These are phyloP conservation scores for Botryotinia convoluta DNA, from an alignment of 2,329 filamentous ascomycete genomes.

Conservation along the genomic window DNA sequence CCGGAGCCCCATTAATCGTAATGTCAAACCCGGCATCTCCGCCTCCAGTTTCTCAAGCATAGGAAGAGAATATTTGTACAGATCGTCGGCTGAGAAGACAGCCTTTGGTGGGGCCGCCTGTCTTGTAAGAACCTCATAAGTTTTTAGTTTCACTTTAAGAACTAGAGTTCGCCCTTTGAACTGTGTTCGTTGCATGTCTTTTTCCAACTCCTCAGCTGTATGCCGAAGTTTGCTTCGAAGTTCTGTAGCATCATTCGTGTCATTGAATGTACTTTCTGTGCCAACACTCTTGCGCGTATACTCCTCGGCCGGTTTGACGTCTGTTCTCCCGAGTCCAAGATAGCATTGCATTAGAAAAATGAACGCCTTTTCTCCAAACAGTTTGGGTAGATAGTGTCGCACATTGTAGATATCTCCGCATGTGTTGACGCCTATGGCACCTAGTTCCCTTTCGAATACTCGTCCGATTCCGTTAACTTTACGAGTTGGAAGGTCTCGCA, in stretches of 20 bases:
- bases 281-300: conserved; percentile 92
- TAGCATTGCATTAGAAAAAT: conserved; percentile 82
- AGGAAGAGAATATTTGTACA: conserved; percentile 77
- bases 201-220: conserved; percentile 82
- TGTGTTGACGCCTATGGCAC: conserved; percentile 80
- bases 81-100: conserved; percentile 70
- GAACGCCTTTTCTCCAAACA: conserved; percentile 91
- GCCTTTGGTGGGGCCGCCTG: conserved; percentile 74
- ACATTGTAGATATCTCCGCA: conserved; percentile 84
- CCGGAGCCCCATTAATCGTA: conserved; percentile 84
- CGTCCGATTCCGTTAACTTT: conserved; percentile 96
- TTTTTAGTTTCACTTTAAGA: conserved; percentile 90
- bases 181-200: conserved; percentile 74
- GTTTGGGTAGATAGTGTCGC: conserved; percentile 66
- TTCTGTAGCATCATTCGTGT: conserved; percentile 66
- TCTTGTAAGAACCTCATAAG: conserved; percentile 85
- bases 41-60: conserved; percentile 83
- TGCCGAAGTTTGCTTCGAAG: conserved; percentile 75
- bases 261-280: conserved; percentile 86
- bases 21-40: conserved; percentile 73
- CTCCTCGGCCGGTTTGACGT: conserved; percentile 80
- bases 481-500: conserved; percentile 76
- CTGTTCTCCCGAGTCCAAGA: conserved; percentile 81
- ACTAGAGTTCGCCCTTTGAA: conserved; percentile 90
- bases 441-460: conserved; percentile 86